Conservation (phyloP, 2,329 filamentous ascomycete species). For the Pseudogymnoascus sp. region DNA sequence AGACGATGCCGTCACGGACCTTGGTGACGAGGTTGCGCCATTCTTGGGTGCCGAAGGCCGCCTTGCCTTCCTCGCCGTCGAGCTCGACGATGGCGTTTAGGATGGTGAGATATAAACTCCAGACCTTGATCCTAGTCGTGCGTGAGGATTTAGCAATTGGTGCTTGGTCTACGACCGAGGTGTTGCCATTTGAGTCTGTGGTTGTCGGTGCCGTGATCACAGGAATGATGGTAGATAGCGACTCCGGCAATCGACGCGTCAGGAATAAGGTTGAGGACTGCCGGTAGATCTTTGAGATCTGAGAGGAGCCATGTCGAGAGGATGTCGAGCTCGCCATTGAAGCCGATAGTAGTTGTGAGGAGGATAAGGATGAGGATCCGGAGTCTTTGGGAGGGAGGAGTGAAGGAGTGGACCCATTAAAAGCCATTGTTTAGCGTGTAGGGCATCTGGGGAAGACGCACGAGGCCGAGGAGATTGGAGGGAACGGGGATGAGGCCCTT, state of each 20-base stretch:
- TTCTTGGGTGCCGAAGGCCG: constrained; percentile 74
- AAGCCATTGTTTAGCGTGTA: constrained; percentile 20
- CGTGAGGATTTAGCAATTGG: constrained; percentile 74
- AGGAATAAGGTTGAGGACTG: constrained; percentile 91
- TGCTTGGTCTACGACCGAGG: constrained; percentile 36
- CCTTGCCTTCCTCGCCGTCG: constrained; percentile 83
- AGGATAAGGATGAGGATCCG: constrained; percentile 32
- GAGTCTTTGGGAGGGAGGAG: constrained; percentile 19
- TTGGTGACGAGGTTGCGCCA: constrained; percentile 78
- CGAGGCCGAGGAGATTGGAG: constrained; percentile 12
- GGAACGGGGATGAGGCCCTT: constrained; percentile 5
- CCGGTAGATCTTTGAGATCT: constrained; percentile 87
- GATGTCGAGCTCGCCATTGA: constrained; percentile 57
- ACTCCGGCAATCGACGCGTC: constrained; percentile 86
- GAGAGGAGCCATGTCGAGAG: constrained; percentile 54
- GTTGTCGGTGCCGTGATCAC: constrained; percentile 57
- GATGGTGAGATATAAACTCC: constrained; percentile 93
- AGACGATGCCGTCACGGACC: constrained; percentile 83
- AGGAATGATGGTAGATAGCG: constrained; percentile 75
- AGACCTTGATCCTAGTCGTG: constrained; percentile 85
- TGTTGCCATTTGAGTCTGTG: constrained; percentile 27
- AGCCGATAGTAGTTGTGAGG: constrained; percentile 54
- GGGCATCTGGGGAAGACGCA: constrained; percentile 10
- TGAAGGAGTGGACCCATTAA: constrained; percentile 22
- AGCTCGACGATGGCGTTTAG: constrained; percentile 87